A percentile compares a stretch with the other conserved stretches of the same genome.
phyloP scores from a whole-genome alignment of 495 filamentous ascomycete species.

The Trichoderma parareesei region DNA sequence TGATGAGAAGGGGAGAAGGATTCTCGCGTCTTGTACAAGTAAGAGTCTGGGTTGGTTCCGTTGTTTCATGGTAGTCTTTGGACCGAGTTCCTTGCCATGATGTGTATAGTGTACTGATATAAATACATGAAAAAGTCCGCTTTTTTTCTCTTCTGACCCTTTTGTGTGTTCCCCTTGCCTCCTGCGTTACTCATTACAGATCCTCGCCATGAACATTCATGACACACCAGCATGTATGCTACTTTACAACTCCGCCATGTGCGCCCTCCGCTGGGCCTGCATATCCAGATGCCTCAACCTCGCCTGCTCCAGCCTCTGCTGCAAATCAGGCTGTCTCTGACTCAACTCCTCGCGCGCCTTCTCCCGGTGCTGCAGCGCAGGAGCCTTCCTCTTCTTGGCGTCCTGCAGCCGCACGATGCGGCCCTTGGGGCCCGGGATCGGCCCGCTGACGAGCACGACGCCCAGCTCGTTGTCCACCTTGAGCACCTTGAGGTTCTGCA shows the following conservation, averaged over 20 bases:
- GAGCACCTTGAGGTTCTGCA: constrained; percentile 84
- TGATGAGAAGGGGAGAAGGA: constrained; percentile 15
- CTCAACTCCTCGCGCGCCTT: constrained; percentile 19
- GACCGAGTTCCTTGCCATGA: constrained; percentile 14
- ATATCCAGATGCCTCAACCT: constrained; percentile 29
- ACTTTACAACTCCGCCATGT: constrained; percentile 16
- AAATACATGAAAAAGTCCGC: constrained; percentile 21
- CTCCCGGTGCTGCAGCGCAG: constrained; percentile 41
- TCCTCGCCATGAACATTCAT: neutral
- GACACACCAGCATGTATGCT: neutral
- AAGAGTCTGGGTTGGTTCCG: constrained; percentile 7
- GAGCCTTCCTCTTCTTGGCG: constrained; percentile 85
- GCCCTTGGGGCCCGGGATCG: constrained; percentile 77
- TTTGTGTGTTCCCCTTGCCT: constrained; percentile 13
- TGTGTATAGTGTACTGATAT: constrained; percentile 15
- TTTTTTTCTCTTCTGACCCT: constrained; percentile 11
- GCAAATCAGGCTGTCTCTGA: constrained; percentile 32
- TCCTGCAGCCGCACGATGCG: constrained; percentile 78
- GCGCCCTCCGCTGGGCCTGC: constrained; percentile 34
- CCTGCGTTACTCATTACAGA: neutral
- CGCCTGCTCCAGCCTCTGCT: constrained; percentile 29
- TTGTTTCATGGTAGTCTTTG: constrained; percentile 12
- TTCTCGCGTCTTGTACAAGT: constrained; percentile 10
- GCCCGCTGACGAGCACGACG: constrained; percentile 78
- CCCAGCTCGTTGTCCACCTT: constrained; percentile 78